Base-by-base conservation (phyloP, 2,329 filamentous ascomycete species). In the Volutella citrinella region DNA sequence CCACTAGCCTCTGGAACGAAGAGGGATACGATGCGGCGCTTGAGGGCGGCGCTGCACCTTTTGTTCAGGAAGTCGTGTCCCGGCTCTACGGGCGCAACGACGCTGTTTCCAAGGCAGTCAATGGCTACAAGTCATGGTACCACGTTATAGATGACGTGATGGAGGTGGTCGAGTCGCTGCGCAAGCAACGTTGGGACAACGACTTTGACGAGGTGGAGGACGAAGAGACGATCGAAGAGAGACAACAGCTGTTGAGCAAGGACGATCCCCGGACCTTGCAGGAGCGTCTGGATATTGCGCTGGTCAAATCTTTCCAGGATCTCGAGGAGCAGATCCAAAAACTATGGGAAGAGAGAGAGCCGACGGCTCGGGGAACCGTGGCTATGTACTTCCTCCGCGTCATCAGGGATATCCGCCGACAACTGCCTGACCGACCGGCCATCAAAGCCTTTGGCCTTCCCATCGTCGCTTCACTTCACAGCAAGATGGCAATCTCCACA, bases 121-220 rank as follows among this genome's bases (percentile, higher is more conserved):
- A 73, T 10, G 69, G 73, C 27, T 93, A 93, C 53, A 72, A 79
- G 38, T 71, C 72, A 2, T 96, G 90, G 89, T 75, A 80, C 27
- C 68, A 70, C n/a, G 75, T 82, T 6, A 76, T 94, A n/a, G 75
- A 82, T 40, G 78, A 81, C 32, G 76, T 85, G 11, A 73, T 72
- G 26, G 66, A 69, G 13, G 69, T 82, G 5, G 74, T 89, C 7
- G 77, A 80, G 24, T 70, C 77, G 38, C 73, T 93, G 48, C 76
- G 70, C 40, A 74, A 76, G 28, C 78, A 82, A 45, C 76, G 79
- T 36, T 90, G 86, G 84, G 83, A 90, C 43, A 82, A 87, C 35
- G 83, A 87, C 40, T 71, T 81, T 18, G 79, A 84, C 31, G 78
- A 84, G 31, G 78, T 87, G 24, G 84, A 88, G 40, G 83, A 88